Base-by-base conservation (phyloP, 495 filamentous ascomycete genomes). In the Clohesyomyces aquaticus region DNA sequence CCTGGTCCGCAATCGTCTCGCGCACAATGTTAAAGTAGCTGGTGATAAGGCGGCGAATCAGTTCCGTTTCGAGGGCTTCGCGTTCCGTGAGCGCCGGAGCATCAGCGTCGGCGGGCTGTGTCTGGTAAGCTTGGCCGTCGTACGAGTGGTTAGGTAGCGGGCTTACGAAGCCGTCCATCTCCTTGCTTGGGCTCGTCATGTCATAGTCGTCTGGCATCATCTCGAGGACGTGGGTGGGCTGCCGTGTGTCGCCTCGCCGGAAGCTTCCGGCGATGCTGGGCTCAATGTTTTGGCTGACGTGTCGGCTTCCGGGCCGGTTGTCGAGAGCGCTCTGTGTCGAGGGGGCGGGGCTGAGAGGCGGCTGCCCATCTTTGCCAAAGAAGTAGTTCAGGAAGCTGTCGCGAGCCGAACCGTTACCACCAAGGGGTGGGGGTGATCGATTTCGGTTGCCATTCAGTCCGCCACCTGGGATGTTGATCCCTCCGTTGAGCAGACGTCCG, bases 1-100 rank as follows among this genome's bases (percentile, higher is more conserved):
- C 95, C 76, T 98, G 93, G 71, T 98, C 94, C 23, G 93, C 93
- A 68, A 97, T 96, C 38, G 90, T 91, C 73, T 98, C 94, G 55
- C 94, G 89, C 11, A 98, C 94, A 67, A 98, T 98, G 71, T 96
- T 93, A 81, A 98, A 98, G 76, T 98, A 98, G 0, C 91, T 96
- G 54, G 89, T 93, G 69, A 98, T 98, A 32, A 98, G 82, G 29
- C 93, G 89, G 29, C 93, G 91, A 72, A 98, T 98, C 23, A 98
- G 84, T 76, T 98, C 94, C 8, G 94, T 96, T 76, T 98, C 94
- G 80, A 98, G 88, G 26, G 93, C 86, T 79, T 98, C 94, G 49
- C 95, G 88, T 52, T 98, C 94, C 1, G 91, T 97, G 63, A 98
- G 84, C 61, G 90, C 90, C 12, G 91, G 91, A 26, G 70, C 67